Evolutionary conservation across 345 rosid species (phyloP).

Genomic region (Brassica nigra): DNA sequence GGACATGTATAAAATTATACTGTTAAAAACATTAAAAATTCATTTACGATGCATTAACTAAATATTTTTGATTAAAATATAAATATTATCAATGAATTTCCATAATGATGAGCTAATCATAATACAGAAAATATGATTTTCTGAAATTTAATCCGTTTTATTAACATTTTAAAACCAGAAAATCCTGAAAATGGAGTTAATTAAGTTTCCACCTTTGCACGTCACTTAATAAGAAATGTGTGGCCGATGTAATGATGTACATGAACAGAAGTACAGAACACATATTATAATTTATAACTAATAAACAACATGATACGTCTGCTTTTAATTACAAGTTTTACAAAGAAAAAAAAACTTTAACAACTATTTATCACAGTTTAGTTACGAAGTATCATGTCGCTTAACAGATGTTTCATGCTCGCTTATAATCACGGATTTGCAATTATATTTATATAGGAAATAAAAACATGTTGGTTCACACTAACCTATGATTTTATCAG

Average conservation of each 20-base stretch:
- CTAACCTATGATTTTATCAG: slow-evolving; percentile 38
- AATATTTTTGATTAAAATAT: no score
- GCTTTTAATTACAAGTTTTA: neutral
- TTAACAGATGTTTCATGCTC: slow-evolving; percentile 31
- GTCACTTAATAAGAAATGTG: slow-evolving; percentile 36
- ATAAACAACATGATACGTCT: neutral
- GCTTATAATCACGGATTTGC: slow-evolving; percentile 6
- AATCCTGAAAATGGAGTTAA: slow-evolving; percentile 2
- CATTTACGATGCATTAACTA: no score
- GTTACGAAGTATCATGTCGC: slow-evolving; percentile 27
- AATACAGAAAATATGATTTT: no score
- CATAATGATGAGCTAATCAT: no score
- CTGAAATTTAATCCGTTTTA: slow-evolving; percentile 13
- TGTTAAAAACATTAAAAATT: no score
- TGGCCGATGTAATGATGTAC: slow-evolving; percentile 13
- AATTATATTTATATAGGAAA: slow-evolving; percentile 18
- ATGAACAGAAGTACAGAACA: slow-evolving; percentile 9
- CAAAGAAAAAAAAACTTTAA: neutral
- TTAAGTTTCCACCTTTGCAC: slow-evolving; percentile 39
- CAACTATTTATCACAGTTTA: slow-evolving; percentile 17
- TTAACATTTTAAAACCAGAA: neutral
- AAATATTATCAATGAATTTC: no score
- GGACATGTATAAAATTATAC: no score
- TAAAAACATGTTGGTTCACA: slow-evolving; percentile 29
- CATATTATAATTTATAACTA: neutral